Evolutionary conservation across 2,329 filamentous ascomycete genomes (phyloP), one percentile per base, ranked within the genome.

Genomic region (Plenodomus tracheiphilus): DNA sequence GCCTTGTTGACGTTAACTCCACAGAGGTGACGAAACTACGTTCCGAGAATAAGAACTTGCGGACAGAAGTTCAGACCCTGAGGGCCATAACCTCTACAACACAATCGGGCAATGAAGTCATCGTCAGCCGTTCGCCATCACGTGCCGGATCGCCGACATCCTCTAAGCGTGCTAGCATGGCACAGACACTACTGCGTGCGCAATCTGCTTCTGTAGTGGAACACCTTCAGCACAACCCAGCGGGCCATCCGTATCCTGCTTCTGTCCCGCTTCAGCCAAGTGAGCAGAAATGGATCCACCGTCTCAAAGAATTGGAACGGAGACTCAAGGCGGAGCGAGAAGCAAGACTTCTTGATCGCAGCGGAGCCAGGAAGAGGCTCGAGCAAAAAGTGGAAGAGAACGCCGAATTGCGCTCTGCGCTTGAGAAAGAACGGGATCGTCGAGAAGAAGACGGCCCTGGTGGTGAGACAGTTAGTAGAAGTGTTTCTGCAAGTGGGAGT

Each of bases 251-350:
- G 3, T 71, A 71, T 40, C 68, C 68, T 2, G 62, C 48, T 54
- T 64, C 68, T 8, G 65, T 68, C 7, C 70, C 72, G 4, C 60
- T 74, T 21, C 72, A 77, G 41, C 75, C 76, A 2, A 79, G 78
- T 34, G 87, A 93, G 60, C 86, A 89, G 57, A 84, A 88, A 59
- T 96, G 91, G 90, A 85, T 95, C 56, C 83, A 96, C 55, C 79
- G 94, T 6, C 79, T 97, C 28, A 85, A 90, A 48, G 92, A 97
- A 68, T 77, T 97, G 59, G 94, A 99, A 77, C 82, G 87, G 58
- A 85, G 95, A 61, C 79, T 99, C 16, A 96, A 96, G 71, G 86
- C 89, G 39, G 94, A 99, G 75, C 79, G 94, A 13, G 94, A 97
- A 72, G 91, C 86, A 1, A 79, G 94, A 38, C 78, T 95, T 44